A percentile compares a stretch with the other conserved stretches of the same genome.
Conservation (phyloP, 768 basidiomycete genomes). For the Lentinula boryana region DNA sequence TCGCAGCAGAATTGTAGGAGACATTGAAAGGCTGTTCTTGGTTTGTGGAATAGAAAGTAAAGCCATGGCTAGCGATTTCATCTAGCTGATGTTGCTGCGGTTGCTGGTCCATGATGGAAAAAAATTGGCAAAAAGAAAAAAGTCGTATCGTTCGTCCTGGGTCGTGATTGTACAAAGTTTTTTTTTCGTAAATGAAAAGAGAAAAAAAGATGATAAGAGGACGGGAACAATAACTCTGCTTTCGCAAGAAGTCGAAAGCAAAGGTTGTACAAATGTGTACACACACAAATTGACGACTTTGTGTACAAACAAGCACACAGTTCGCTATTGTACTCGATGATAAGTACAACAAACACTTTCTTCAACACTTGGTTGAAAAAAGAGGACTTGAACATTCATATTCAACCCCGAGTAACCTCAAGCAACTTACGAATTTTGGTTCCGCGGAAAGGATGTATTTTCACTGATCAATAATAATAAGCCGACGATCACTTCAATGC, state of each 20-base stretch:
- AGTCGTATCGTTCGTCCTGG: constrained; percentile 5
- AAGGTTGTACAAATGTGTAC: background rate
- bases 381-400: no score
- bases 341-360: background rate
- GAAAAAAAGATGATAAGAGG: constrained; percentile 26
- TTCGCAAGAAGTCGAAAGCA: background rate
- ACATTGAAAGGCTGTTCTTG: constrained; percentile 51
- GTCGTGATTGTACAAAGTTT: constrained; percentile 26
- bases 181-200: constrained; percentile 25
- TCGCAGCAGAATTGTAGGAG: constrained; percentile 44
- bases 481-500: background rate
- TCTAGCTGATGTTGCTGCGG: constrained; percentile 43
- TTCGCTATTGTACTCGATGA: background rate
- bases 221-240: constrained; percentile 12
- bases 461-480: background rate
- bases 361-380: background rate
- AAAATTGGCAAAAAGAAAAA: constrained; percentile 14
- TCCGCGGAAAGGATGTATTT: background rate
- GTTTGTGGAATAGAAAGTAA: constrained; percentile 48
- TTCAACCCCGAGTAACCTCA: no score
- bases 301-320: background rate
- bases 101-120: constrained; percentile 27
- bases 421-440: background rate
- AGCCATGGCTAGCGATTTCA: constrained; percentile 36
- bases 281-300: background rate